Base-by-base conservation (phyloP, 345 rosid species). In the Melaleuca quinquenervia region DNA sequence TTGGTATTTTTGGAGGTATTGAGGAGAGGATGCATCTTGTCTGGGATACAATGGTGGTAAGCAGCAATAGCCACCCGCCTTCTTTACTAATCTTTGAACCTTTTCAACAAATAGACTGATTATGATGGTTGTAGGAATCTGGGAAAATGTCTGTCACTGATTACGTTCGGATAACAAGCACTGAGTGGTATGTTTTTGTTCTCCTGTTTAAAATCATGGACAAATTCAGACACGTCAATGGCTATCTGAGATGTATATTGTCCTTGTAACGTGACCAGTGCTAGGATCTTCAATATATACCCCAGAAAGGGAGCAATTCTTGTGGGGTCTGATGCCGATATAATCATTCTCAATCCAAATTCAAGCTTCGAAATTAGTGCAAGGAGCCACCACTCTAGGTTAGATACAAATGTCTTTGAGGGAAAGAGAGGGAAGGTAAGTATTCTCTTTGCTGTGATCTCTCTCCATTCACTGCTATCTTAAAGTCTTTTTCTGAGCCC, bases 11-110 rank as follows among this genome's bases (percentile, higher is more conserved):
- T 29, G 45, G 82, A 96, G 98, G 99, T 85, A 91, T 97, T 84
- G 99, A 97, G 89, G 99, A 97, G 92, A 95, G 99, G 91, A 97
- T 97, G 99, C 99, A 97, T 90, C 91, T 97, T 86, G 90, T 94
- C 84, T 97, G 99, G 99, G 97, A 96, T 88, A 92, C 94, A 1
- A 92, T 97, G 98, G 99, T 97, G 98, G 98, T 97, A 92, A 90
- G 99, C 85, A 32, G 45, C 48, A 36, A 70, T 70, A 32, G 26
- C 48, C 14, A 70, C 24, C 78, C 36, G 48, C 80, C 26, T 70
- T 12, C 80, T 70, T 70, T 52, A 36, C 60, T 82, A 45, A 82
- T 29, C 27, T 15, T 82, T 6, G 55, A 51, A 50, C 84, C 41
- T 51, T 82, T 82, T 24, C 13, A 11, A 70, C 48, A 70, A 70